Evolutionary conservation across 352 stramenopile species (phyloP), one percentile per base, ranked within the genome.

Genomic region (Phytophthora sp.): DNA sequence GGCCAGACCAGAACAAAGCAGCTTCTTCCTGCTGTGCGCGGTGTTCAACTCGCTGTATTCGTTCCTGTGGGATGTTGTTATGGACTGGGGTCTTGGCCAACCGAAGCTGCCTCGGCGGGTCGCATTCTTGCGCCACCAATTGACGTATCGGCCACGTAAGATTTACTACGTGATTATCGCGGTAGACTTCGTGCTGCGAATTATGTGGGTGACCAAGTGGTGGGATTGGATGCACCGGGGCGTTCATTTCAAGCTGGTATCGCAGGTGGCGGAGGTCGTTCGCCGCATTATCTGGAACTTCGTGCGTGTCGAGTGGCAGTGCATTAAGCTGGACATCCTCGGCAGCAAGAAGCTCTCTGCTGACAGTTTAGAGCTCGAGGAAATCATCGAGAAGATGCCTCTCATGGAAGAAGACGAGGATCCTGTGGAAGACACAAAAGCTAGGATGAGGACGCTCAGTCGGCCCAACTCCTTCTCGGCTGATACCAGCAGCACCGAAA

Each of bases 21-120:
- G 64, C 23, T 77, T 94, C 28, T 96, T 94, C 51, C 51, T 95
- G 30, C 70, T 91, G 1, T 89, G 79, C 45, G 88, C 86, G 1
- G 85, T 91, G 9, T 95, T 96, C 56, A 98, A 97, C 54, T 98
- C 95, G 34, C 72, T 99, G 12, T 99, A 99, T 69, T 98, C 93
- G 58, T 99, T 98, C 72, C 82, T 89, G 7, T 99, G 96, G 96
- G 97, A 99, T 69, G 94, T 99, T 2, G 91, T 97, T 59, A 98
- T 99, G 91, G 95, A 99, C 75, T 99, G 96, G 96, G 94, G 94
- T 8, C 77, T 97, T 8, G 88, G 83, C n/a, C 80, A 94, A 54
- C 86, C 86, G 0, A 72, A 79, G 11, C 53, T 91, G 21, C 78
- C 77, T 12, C 58, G 48, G 23, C 52, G 55, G 15, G 55, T 84